phyloP scores from a whole-genome alignment of 345 rosid genomes.

The Hibiscus trionum region DNA sequence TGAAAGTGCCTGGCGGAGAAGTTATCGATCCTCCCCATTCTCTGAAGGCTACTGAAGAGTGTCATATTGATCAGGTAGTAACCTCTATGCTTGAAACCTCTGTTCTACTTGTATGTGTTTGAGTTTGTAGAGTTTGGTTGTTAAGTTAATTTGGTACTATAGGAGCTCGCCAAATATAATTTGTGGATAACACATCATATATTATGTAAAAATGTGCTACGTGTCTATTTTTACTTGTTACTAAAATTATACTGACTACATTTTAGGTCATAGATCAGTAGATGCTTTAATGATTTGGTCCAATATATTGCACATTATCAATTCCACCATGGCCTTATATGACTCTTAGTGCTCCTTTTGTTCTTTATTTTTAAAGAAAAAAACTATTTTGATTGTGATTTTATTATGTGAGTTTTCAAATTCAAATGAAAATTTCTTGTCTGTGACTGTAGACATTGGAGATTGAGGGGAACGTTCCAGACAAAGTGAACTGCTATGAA shows the following conservation, averaged over 20 bases:
- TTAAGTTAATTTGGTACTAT: background rate
- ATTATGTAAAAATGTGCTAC: background rate
- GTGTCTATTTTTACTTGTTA: background rate
- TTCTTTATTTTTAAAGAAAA: background rate
- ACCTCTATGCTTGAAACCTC: slow-evolving; percentile 2
- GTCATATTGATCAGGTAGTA: slow-evolving; percentile 54
- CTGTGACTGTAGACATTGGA: slow-evolving; percentile 46
- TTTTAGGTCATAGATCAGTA: background rate
- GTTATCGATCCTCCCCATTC: slow-evolving; percentile 71
- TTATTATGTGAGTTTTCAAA: slow-evolving; percentile 9
- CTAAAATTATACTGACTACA: background rate
- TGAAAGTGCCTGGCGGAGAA: slow-evolving; percentile 67
- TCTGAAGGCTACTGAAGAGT: slow-evolving; percentile 52
- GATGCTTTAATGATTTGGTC: background rate
- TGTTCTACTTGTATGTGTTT: background rate
- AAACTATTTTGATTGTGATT: background rate
- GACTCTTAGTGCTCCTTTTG: background rate
- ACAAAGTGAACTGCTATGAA: slow-evolving; percentile 44
- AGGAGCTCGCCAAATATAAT: background rate
- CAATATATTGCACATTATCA: background rate
- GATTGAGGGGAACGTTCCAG: slow-evolving; percentile 57
- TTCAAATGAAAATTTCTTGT: slow-evolving; percentile 7
- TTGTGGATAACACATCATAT: background rate
- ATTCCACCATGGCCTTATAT: background rate
- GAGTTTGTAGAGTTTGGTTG: background rate